phyloP scores from a whole-genome alignment of 331 rosid genomes.

The Rosa hybrid region DNA sequence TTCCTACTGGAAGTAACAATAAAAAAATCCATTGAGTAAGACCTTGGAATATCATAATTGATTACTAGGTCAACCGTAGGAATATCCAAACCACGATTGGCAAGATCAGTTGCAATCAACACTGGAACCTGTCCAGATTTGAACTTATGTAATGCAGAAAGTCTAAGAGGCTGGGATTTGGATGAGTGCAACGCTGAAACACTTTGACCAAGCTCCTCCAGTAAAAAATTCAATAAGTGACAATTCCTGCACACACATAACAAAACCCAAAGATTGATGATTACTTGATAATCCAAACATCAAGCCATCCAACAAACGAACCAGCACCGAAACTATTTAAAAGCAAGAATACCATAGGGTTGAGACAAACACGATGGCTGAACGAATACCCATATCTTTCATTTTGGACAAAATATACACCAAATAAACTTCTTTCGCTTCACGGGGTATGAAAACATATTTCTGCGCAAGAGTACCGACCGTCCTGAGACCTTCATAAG shows the following conservation, averaged over 20 bases:
- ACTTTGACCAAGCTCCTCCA: slow-evolving; percentile 80
- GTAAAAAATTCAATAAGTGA: slow-evolving; percentile 68
- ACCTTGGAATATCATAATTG: slow-evolving; percentile 93
- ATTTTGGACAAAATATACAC: slow-evolving; percentile 65
- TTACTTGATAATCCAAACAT: neutral
- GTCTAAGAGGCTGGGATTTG: slow-evolving; percentile 78
- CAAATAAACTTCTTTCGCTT: slow-evolving; percentile 82
- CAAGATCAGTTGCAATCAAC: slow-evolving; percentile 93
- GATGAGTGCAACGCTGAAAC: slow-evolving; percentile 75
- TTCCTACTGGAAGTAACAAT: slow-evolving; percentile 8
- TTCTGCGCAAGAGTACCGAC: slow-evolving; percentile 78
- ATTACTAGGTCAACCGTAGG: slow-evolving; percentile 92
- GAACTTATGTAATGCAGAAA: slow-evolving; percentile 73
- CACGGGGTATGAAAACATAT: slow-evolving; percentile 56
- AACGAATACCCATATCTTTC: slow-evolving; percentile 72
- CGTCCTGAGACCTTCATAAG: slow-evolving; percentile 88
- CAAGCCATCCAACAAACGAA: neutral
- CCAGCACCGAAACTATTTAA: neutral
- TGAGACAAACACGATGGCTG: slow-evolving; percentile 74
- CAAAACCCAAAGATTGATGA: neutral
- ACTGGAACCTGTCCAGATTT: slow-evolving; percentile 81
- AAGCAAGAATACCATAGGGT: slow-evolving; percentile 69
- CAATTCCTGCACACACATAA: slow-evolving; percentile 61
- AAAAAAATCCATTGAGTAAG: slow-evolving; percentile 8
- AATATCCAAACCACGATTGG: slow-evolving; percentile 91